These are phyloP conservation scores for Didymella pomorum DNA, from an alignment of 2,329 filamentous ascomycete species.

Conservation along the genomic window DNA sequence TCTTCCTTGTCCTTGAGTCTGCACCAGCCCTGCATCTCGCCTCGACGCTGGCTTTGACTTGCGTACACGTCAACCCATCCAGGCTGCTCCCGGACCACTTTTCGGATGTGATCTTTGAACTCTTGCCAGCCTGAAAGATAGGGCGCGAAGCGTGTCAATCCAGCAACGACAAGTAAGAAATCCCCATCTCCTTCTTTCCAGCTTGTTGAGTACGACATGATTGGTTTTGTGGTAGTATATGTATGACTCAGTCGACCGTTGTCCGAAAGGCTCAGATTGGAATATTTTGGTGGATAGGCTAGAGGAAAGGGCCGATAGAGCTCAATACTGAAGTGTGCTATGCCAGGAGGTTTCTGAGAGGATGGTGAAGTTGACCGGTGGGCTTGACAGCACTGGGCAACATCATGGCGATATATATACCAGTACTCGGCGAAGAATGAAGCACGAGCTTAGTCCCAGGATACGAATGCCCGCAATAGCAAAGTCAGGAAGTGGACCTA, in stretches of 20 bases:
- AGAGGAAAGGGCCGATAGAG: background rate
- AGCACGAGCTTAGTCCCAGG: constrained; percentile 1
- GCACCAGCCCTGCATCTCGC: constrained; percentile 48
- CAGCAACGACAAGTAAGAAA: constrained; percentile 43
- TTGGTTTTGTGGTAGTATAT: background rate
- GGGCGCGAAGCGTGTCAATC: constrained; percentile 34
- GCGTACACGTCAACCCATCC: constrained; percentile 48
- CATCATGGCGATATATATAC: constrained; percentile 17
- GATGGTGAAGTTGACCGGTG: background rate
- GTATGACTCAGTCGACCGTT: background rate
- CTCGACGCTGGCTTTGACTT: constrained; percentile 35
- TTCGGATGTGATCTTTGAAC: constrained; percentile 50
- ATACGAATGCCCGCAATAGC: constrained; percentile 1
- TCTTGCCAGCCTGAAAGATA: constrained; percentile 46
- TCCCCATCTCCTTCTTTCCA: constrained; percentile 36
- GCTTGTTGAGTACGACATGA: constrained; percentile 25
- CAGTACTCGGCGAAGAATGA: background rate
- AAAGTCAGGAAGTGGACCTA: constrained; percentile 10
- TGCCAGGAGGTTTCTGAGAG: background rate
- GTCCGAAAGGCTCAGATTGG: background rate
- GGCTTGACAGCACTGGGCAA: constrained; percentile 5
- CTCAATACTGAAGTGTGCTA: background rate
- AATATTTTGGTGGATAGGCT: background rate
- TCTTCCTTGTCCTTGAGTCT: constrained; percentile 46
- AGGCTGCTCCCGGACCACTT: constrained; percentile 46